Evolutionary conservation across 331 rosid species (phyloP), one percentile per base, ranked within the genome.

Genomic region (Acacia concinna): DNA sequence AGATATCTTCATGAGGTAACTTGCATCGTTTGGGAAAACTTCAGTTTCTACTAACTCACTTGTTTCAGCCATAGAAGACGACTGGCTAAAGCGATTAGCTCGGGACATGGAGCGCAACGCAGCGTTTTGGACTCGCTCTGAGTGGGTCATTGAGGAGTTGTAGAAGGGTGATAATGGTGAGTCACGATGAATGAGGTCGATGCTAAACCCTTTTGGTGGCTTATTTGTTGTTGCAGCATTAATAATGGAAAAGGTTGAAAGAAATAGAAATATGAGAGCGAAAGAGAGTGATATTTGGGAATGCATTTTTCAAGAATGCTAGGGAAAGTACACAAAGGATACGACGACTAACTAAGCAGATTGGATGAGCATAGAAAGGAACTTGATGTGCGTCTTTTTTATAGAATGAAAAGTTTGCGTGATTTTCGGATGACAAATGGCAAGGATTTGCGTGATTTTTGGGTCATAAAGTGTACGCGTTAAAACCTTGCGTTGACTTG

Each of bases 141-240:
- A 27, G 57, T 6, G 9, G 52, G 77, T 72, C 47, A 37, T 41
- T 28, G 70, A 77, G 10, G 82, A 40, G 46, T 81, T 57, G 20
- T 65, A 81, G 23, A 76, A 77, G 0, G 82, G 85, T 30, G 85
- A 84, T 8, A 44, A 59, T 0, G 82, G 84, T n/a, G 84, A 84
- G 54, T 80, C 82, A 4, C 38, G 68, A 9, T 80, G 80, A 28
- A 80, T 71, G 27, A 82, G 79, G 21, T 71, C 75, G 4, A 71
- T 18, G 47, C 52, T 77, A 20, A 77, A 82, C 11, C 81, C 66
- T n/a, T 3, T 31, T 37, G 40, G 35, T 0, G 4, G 40, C 40
- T 37, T 37, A 6, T 37, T 37, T 32, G 23, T 34, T 34, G 37
- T 32, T 31, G 38, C 25, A 32, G 68, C 38, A 28, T 60, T 7